Evolutionary conservation across 2,329 filamentous ascomycete genomes (phyloP).

Genomic region (Stemphylium beticola): DNA sequence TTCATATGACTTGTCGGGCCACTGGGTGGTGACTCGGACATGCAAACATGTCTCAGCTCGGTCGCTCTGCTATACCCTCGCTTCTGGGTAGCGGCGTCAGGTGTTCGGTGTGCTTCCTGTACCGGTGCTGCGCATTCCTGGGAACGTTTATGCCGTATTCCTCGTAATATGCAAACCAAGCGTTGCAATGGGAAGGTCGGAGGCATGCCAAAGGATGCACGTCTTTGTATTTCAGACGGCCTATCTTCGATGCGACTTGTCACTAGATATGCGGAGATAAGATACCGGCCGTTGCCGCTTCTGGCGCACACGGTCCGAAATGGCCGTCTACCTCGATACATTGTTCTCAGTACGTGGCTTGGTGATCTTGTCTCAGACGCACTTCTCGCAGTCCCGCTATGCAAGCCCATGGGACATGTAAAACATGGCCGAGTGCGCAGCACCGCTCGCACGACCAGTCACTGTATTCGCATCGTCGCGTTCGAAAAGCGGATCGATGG

Average conservation of each 20-base stretch:
- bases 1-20: slow-evolving; percentile 38
- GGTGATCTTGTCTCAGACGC: background rate
- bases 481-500: slow-evolving; percentile 20
- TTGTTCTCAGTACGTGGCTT: background rate
- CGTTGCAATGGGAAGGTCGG: slow-evolving; percentile 6
- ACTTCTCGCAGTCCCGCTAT: background rate
- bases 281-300: slow-evolving; percentile 3
- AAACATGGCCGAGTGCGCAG: slow-evolving; percentile 19
- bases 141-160: background rate
- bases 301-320: background rate
- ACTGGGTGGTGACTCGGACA: slow-evolving; percentile 33
- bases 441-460: slow-evolving; percentile 15
- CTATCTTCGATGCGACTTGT: background rate
- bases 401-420: slow-evolving; percentile 3
- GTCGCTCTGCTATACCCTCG: slow-evolving; percentile 16
- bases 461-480: slow-evolving; percentile 16
- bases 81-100: slow-evolving; percentile 7
- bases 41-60: slow-evolving; percentile 40
- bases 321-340: background rate
- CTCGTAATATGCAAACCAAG: background rate
- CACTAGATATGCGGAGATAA: slow-evolving; percentile 7
- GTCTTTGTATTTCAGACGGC: background rate
- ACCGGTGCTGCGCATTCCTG: background rate
- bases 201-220: background rate
- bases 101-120: background rate